Conservation (phyloP, 306 rosid genomes). For the Gleditsia sinensis region DNA sequence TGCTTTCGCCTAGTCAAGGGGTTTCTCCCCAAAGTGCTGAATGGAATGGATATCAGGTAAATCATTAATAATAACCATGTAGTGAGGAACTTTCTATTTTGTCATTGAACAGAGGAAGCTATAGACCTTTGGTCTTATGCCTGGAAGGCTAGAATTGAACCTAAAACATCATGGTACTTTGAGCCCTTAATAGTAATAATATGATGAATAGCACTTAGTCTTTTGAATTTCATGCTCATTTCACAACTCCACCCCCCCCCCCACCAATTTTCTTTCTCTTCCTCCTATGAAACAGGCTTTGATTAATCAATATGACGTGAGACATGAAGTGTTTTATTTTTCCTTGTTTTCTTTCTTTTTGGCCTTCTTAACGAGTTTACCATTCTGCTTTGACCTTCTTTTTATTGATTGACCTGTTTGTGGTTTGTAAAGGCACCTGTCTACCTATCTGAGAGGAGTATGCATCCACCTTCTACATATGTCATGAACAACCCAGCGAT, state of each 20-base stretch:
- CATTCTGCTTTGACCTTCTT: slow-evolving; percentile 20
- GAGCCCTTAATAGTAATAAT: neutral
- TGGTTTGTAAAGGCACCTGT: slow-evolving; percentile 67
- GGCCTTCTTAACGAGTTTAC: neutral
- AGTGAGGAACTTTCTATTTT: slow-evolving; percentile 27
- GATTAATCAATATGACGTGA: neutral
- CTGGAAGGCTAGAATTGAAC: neutral
- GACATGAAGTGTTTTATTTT: neutral
- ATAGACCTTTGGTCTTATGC: slow-evolving; percentile 9
- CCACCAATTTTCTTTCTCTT: neutral
- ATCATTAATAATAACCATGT: slow-evolving; percentile 19
- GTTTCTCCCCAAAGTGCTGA: slow-evolving; percentile 67
- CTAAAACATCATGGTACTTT: slow-evolving; percentile 12
- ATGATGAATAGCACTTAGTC: neutral
- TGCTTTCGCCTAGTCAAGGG: slow-evolving; percentile 61
- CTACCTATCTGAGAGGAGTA: slow-evolving; percentile 64
- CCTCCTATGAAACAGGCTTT: neutral
- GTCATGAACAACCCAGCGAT: slow-evolving; percentile 55
- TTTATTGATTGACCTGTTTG: slow-evolving; percentile 15
- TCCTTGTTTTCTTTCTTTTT: neutral
- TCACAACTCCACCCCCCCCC: neutral
- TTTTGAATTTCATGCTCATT: neutral
- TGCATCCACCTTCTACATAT: slow-evolving; percentile 64
- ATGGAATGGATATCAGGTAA: slow-evolving; percentile 93
- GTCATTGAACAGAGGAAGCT: slow-evolving; percentile 1